phyloP scores from a whole-genome alignment of 2,329 filamentous ascomycete genomes.

The Stagonosporopsis rhizophila region DNA sequence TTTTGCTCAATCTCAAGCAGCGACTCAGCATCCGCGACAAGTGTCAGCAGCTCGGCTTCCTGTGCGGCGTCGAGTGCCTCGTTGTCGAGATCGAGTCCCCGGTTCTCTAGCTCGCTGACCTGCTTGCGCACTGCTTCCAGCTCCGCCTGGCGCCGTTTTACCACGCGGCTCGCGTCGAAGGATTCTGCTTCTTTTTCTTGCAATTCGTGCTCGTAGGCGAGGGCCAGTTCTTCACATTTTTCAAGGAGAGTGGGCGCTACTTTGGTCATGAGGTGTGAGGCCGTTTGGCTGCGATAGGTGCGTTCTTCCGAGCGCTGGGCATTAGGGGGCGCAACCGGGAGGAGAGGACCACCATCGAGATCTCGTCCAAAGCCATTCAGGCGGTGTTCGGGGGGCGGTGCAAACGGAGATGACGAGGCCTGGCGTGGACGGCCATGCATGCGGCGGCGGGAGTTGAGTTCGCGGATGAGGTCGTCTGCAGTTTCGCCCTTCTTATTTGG shows the following conservation, averaged over 20 bases:
- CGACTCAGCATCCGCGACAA: slow-evolving; percentile 51
- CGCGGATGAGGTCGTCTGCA: slow-evolving; percentile 82
- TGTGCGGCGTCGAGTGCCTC: slow-evolving; percentile 45
- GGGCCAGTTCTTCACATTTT: slow-evolving; percentile 54
- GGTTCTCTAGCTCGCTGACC: slow-evolving; percentile 60
- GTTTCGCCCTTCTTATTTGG: slow-evolving; percentile 82
- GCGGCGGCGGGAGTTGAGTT: slow-evolving; percentile 71
- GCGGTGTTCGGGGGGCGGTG: slow-evolving; percentile 45
- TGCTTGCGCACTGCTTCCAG: slow-evolving; percentile 67
- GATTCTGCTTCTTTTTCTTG: slow-evolving; percentile 70
- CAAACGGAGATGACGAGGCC: slow-evolving; percentile 73
- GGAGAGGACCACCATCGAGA: slow-evolving; percentile 34
- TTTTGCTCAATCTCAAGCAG: slow-evolving; percentile 56
- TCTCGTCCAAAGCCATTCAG: slow-evolving; percentile 36
- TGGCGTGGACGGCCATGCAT: slow-evolving; percentile 66
- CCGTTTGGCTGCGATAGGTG: slow-evolving; percentile 54
- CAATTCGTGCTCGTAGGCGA: slow-evolving; percentile 74
- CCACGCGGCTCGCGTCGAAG: slow-evolving; percentile 56
- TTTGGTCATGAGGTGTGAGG: slow-evolving; percentile 68
- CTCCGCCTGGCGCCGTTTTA: slow-evolving; percentile 70
- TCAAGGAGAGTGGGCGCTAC: slow-evolving; percentile 62
- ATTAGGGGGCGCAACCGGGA: slow-evolving; percentile 36
- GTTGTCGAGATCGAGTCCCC: slow-evolving; percentile 40
- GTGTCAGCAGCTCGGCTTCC: slow-evolving; percentile 47
- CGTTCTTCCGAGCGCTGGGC: slow-evolving; percentile 31